Evolutionary conservation across 2,329 filamentous ascomycete genomes (phyloP), one percentile per base, ranked within the genome.

Genomic region (Cytospora schulzeri): DNA sequence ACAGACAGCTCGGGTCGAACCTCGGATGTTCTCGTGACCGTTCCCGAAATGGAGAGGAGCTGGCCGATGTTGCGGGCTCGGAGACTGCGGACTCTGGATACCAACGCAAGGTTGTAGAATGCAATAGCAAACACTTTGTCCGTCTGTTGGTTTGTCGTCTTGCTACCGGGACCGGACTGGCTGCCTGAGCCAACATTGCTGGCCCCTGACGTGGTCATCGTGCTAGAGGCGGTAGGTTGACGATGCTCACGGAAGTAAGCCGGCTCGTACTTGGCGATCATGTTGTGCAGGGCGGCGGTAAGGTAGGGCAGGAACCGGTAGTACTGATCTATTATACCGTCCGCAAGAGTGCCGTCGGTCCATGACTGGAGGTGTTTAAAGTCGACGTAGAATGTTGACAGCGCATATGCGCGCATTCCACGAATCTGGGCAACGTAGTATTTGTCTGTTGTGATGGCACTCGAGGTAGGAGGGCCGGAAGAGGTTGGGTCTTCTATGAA

Each of bases 261-360:
- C 6, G 95, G 92, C 76, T 97, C 94, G 78, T 97, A 90, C 79
- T 96, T 96, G 70, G 92, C 90, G 71, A 99, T 96, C 77, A 96
- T 87, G 73, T 93, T 96, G 79, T 99, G 93, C 52, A 99, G 81
- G 29, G 90, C 93, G 68, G 91, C 88, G 26, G 91, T 92, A 72
- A 99, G 86, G 76, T 95, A 99, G 3, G 95, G 95, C 28, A 96
- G 84, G 75, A 97, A 97, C 70, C 95, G 91, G 77, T 97, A 98
- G 81, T 97, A 98, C 73, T 96, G 91, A 71, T 88, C 89, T 69
- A 93, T 90, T 67, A 98, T 90, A 58, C 92, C 94, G 67, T 92
- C 89, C 51, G 94, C 92, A 60, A 99, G 81, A 64, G 91, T 88
- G 60, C 91, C 91, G 70, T 93, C 90, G 71, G 91, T 88, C 76